Percentiles rank a stretch among this genome's conserved stretches.
phyloP scores from a whole-genome alignment of 2,329 filamentous ascomycete genomes.

The Microcyclospora tardicrescens region DNA sequence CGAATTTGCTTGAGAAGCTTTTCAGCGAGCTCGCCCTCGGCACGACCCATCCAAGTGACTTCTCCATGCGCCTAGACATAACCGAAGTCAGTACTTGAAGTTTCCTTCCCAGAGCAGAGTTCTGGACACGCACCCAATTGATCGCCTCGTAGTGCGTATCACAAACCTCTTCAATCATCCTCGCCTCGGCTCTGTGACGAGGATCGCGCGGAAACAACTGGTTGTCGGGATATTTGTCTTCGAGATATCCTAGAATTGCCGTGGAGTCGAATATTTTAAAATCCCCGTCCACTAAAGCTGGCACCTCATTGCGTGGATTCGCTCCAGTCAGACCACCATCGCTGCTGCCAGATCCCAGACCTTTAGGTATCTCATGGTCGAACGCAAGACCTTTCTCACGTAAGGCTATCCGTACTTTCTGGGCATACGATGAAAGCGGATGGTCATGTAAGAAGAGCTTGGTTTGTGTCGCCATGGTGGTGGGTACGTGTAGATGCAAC shows the following conservation, averaged over 20 bases:
- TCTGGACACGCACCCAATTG: constrained; percentile 10
- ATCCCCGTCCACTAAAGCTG: constrained; percentile 19
- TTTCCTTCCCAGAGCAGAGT: too few species aligned
- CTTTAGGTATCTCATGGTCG: constrained; percentile 19
- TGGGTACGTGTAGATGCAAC: too few species aligned
- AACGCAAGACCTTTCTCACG: constrained; percentile 25
- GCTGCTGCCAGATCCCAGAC: constrained; percentile 22
- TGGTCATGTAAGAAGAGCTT: constrained; percentile 18
- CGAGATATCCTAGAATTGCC: constrained; percentile 21
- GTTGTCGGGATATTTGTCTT: constrained; percentile 15
- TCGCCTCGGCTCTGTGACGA: constrained; percentile 10
- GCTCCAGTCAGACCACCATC: constrained; percentile 14
- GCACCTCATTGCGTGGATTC: constrained; percentile 25
- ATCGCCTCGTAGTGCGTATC: constrained; percentile 22
- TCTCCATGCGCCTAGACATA: constrained; percentile 7
- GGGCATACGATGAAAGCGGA: constrained; percentile 24
- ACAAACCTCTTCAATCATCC: constrained; percentile 20
- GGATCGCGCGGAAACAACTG: constrained; percentile 12
- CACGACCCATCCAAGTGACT: constrained; percentile 13
- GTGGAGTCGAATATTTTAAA: constrained; percentile 22
- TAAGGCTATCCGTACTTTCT: constrained; percentile 27
- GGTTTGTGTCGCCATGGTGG: not conserved
- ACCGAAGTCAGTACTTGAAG: too few species aligned
- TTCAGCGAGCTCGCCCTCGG: constrained; percentile 12
- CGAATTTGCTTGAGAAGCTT: constrained; percentile 15